These are phyloP conservation scores for Penicillium bialowiezense DNA, from an alignment of 495 filamentous ascomycete genomes.

Conservation along the genomic window DNA sequence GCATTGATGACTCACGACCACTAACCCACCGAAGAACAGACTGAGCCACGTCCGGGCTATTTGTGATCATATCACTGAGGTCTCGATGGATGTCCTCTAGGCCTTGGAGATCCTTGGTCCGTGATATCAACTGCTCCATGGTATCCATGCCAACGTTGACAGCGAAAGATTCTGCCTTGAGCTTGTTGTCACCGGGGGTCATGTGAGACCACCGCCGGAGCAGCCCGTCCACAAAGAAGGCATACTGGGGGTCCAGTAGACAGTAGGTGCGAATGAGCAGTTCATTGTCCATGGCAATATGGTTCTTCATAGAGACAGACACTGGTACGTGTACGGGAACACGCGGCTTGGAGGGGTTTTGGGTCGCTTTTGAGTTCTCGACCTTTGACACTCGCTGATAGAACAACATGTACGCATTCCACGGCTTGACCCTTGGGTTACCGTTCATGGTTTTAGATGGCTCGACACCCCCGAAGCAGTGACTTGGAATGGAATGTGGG, in stretches of 20 bases:
- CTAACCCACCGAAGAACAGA: slow-evolving; percentile 62
- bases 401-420: slow-evolving; percentile 97
- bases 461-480: slow-evolving; percentile 78
- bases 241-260: slow-evolving; percentile 72
- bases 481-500: slow-evolving; percentile 62
- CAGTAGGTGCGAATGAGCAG: slow-evolving; percentile 72
- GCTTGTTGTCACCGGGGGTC: slow-evolving; percentile 40
- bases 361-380: slow-evolving; percentile 29
- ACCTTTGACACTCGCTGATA: slow-evolving; percentile 79
- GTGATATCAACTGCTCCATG: slow-evolving; percentile 73
- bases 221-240: slow-evolving; percentile 60
- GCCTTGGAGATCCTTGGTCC: slow-evolving; percentile 65
- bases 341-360: slow-evolving; percentile 27
- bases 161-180: slow-evolving; percentile 56
- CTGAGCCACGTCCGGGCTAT: slow-evolving; percentile 26
- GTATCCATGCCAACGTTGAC: slow-evolving; percentile 70
- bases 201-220: slow-evolving; percentile 46
- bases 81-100: slow-evolving; percentile 55
- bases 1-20: slow-evolving; percentile 52
- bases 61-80: slow-evolving; percentile 51
- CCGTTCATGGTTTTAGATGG: slow-evolving; percentile 37
- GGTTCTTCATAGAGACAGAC: slow-evolving; percentile 51
- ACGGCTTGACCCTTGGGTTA: slow-evolving; percentile 60
- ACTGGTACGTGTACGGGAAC: slow-evolving; percentile 57
- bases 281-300: slow-evolving; percentile 71